Evolutionary conservation across 78 protist genomes (phyloP), one percentile per base, ranked within the genome.

Genomic region (Reticulomyxa filosa): DNA sequence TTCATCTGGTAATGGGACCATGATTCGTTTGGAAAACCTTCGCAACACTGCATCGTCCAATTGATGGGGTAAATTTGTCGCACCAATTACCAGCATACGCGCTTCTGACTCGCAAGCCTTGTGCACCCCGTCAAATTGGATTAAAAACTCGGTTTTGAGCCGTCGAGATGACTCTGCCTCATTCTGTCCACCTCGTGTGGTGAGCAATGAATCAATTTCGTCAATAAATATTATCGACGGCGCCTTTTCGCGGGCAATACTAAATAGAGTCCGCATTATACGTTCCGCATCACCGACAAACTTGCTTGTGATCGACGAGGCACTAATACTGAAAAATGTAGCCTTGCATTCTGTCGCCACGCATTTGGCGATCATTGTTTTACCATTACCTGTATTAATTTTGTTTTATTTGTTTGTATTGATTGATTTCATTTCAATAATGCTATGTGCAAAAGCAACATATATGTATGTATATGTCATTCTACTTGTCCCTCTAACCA

Each of bases 131-230:
- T 72, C 77, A 32, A 72, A 11, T 27, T 78, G 83, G 5, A 78
- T 70, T 13, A 78, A 53, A 23, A 78, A 72, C 71, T 78, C 83
- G 17, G 83, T 78, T 57, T 72, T 72, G 46, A 78, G n/a, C 8
- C 69, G 23, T 10, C 76, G 7, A 13, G 72, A 5, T 0, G 76
- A 38, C 2, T 72, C 76, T n/a, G n/a, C n/a, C n/a, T n/a, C n/a
- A n/a, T n/a, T n/a, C 26, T 70, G 46, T 0, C 70, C 77, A 46
- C 25, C 1, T 0, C 76, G 63, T 4, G 0, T n/a, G 6, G 57
- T 29, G 37, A 77, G 73, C 22, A 77, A 29, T 32, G 88, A 75
- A 34, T 83, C 89, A 57, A 84, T 74, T 52, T 84, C 89, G 64
- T 84, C 89, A 27, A 84, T 65, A 59, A 82, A 82, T 4, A 82